These are phyloP conservation scores for Rhynchospora tenuis DNA, from an alignment of 176 grass and related monocot species.

Conservation along the genomic window DNA sequence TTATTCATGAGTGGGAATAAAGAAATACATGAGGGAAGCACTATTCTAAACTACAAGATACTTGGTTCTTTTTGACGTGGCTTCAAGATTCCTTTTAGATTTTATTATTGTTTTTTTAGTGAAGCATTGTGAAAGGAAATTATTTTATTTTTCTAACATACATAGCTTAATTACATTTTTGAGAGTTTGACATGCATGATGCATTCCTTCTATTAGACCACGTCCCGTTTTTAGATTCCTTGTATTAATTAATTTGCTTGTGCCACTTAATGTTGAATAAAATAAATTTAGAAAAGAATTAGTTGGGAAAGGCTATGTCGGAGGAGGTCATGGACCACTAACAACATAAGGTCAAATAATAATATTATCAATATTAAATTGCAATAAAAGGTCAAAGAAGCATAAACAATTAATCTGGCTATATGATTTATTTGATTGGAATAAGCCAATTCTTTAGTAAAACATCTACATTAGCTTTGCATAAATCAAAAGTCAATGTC, in stretches of 20 bases:
- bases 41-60: conserved; percentile 15
- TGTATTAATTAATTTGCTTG: background rate
- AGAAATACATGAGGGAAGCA: background rate
- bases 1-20: conserved; percentile 14
- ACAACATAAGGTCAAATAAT: background rate
- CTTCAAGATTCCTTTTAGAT: background rate
- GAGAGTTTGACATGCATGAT: background rate
- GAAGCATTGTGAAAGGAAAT: background rate
- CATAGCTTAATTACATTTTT: background rate
- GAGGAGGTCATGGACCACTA: background rate
- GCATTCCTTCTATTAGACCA: background rate
- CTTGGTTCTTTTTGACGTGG: conserved; percentile 14
- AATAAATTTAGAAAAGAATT: background rate
- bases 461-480: background rate
- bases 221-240: conserved; percentile 8
- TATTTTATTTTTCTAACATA: background rate
- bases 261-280: background rate
- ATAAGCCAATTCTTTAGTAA: background rate
- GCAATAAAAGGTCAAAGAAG: background rate
- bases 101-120: background rate
- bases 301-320: background rate
- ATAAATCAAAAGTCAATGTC: background rate
- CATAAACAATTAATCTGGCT: background rate
- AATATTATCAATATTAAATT: background rate
- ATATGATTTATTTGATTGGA: conserved; percentile 1